Evolutionary conservation across 1,284 basidiomycete species (phyloP).

Genomic region (Xerocomus cyaneibrunnescens): DNA sequence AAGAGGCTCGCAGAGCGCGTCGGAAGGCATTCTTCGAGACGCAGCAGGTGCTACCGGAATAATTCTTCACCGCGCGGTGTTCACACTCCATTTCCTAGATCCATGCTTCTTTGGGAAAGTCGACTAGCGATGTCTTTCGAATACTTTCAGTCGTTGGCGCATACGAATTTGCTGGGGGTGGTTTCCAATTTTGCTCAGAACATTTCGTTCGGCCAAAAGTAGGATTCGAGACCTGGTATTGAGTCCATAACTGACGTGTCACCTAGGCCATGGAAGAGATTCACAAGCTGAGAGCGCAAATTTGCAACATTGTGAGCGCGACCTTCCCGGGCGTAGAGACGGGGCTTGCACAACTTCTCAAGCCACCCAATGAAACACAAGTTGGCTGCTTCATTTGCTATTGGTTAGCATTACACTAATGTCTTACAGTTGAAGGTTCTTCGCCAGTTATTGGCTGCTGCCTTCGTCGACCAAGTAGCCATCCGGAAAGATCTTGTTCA

Average conservation of each 20-base stretch:
- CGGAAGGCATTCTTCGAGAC: conserved; percentile 79
- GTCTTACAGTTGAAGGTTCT: conserved; percentile 79
- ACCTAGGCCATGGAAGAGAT: conserved; percentile 97
- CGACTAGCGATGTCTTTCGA: conserved; percentile 88
- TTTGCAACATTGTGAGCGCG: conserved; percentile 76
- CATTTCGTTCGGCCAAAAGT: conserved; percentile 95
- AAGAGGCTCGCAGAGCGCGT: conserved; percentile 64
- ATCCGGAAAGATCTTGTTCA: conserved; percentile 84
- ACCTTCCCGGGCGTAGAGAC: conserved; percentile 65
- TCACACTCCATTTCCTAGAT: conserved; percentile 43
- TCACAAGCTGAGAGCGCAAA: conserved; percentile 92
- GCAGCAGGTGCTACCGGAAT: conserved; percentile 59
- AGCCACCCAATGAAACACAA: conserved; percentile 75
- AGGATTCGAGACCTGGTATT: conserved; percentile 15
- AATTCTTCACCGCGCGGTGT: not conserved
- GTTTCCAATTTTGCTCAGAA: conserved; percentile 77
- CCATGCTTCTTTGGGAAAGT: conserved; percentile 80
- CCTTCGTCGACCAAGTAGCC: conserved; percentile 96
- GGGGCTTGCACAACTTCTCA: conserved; percentile 58
- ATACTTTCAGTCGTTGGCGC: conserved; percentile 92
- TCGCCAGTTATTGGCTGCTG: conserved; percentile 85
- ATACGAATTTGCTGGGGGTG: conserved; percentile 88
- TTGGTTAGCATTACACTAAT: not conserved
- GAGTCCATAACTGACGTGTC: conserved; percentile 1
- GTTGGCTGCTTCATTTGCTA: conserved; percentile 39